Percentiles rank a stretch among this genome's conserved stretches.
phyloP scores from a whole-genome alignment of 768 basidiomycete species.

The Panaeolus cyanescens region DNA sequence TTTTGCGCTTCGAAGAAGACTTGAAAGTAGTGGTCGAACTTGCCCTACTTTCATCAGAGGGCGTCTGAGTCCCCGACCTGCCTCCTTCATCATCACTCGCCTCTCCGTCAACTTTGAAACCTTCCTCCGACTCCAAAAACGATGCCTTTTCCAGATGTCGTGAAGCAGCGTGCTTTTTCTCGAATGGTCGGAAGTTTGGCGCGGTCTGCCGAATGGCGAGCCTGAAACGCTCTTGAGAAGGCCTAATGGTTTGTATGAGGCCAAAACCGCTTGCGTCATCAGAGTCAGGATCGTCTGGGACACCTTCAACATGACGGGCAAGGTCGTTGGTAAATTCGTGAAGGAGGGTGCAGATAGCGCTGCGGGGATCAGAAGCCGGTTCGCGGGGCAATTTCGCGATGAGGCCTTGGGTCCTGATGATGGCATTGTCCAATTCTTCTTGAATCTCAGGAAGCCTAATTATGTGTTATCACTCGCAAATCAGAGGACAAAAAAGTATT shows the following conservation, averaged over 20 bases:
- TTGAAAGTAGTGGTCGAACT: background rate
- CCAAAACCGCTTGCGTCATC: slow-evolving; percentile 31
- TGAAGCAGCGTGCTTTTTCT: slow-evolving; percentile 12
- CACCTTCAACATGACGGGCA: slow-evolving; percentile 48
- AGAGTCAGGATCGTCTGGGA: slow-evolving; percentile 36
- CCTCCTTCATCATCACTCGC: slow-evolving; percentile 3
- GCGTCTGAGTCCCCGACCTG: background rate
- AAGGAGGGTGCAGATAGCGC: slow-evolving; percentile 55
- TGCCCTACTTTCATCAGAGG: background rate
- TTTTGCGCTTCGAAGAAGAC: background rate
- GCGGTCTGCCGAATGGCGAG: slow-evolving; percentile 50
- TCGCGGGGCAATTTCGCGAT: slow-evolving; percentile 43
- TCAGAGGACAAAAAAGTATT: slow-evolving; percentile 11
- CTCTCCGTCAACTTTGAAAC: slow-evolving; percentile 8
- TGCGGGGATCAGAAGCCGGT: slow-evolving; percentile 56
- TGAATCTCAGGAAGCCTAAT: slow-evolving; percentile 66
- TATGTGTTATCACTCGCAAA: slow-evolving; percentile 18
- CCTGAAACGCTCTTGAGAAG: slow-evolving; percentile 49
- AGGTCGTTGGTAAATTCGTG: slow-evolving; percentile 49
- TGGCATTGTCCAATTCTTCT: slow-evolving; percentile 51
- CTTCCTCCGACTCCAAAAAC: slow-evolving; percentile 21
- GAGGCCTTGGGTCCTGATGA: slow-evolving; percentile 36
- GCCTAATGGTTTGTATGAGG: slow-evolving; percentile 56
- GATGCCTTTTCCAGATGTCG: slow-evolving; percentile 13
- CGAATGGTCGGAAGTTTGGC: slow-evolving; percentile 59